These are phyloP conservation scores for Cyberlindnera mrakii DNA, from an alignment of 805 yeast genomes.

Conservation along the genomic window DNA sequence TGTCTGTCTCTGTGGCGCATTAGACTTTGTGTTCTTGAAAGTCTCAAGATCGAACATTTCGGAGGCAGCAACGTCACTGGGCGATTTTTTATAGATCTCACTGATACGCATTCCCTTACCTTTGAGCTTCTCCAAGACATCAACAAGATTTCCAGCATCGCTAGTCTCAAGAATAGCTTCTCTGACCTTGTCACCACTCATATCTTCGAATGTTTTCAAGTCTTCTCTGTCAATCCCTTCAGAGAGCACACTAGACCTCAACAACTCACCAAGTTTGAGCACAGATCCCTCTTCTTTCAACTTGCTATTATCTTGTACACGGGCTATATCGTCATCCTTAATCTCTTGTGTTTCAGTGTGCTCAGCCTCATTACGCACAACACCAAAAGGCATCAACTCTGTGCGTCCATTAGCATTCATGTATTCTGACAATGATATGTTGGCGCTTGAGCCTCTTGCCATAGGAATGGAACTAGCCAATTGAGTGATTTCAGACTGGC, in stretches of 20 bases:
- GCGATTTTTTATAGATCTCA: slow-evolving; percentile 23
- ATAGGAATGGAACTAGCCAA: slow-evolving; percentile 4
- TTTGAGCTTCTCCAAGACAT: slow-evolving; percentile 33
- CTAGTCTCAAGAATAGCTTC: slow-evolving; percentile 30
- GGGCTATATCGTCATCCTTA: slow-evolving; percentile 2
- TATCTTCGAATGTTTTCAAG: slow-evolving; percentile 21
- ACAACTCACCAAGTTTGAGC: slow-evolving; percentile 13
- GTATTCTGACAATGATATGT: slow-evolving; percentile 20
- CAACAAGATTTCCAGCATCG: slow-evolving; percentile 32
- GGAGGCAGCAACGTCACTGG: not conserved
- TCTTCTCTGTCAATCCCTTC: slow-evolving; percentile 17
- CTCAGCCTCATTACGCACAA: slow-evolving; percentile 17
- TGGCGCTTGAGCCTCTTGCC: slow-evolving; percentile 13
- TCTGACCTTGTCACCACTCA: slow-evolving; percentile 32
- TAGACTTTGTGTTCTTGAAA: slow-evolving; percentile 12
- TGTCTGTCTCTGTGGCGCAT: slow-evolving; percentile 5
- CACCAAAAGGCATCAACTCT: slow-evolving; percentile 33
- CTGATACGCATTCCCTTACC: slow-evolving; percentile 35
- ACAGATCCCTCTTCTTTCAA: slow-evolving; percentile 22
- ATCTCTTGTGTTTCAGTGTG: slow-evolving; percentile 16
- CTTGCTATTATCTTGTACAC: slow-evolving; percentile 13
- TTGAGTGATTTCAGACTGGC: not conserved
- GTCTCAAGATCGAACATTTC: slow-evolving; percentile 16
- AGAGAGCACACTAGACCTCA: slow-evolving; percentile 10
- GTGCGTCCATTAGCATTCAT: slow-evolving; percentile 26